These are phyloP conservation scores for Ogataea allantospora DNA, from an alignment of 805 yeast species.

Conservation along the genomic window DNA sequence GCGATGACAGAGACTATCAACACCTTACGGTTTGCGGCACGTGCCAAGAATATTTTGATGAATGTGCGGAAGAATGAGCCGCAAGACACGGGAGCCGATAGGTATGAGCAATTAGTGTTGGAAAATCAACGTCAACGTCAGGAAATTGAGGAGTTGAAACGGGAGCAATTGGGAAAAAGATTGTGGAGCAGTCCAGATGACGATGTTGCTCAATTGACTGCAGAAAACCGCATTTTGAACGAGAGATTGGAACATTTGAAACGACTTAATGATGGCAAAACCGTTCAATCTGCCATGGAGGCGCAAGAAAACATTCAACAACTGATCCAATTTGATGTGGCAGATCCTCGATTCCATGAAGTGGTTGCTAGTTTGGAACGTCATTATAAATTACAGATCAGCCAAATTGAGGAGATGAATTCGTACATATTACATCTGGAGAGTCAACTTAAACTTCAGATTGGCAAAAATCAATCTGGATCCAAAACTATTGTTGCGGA, in stretches of 20 bases:
- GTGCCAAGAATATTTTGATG: conserved; percentile 84
- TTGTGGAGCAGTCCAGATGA: conserved; percentile 6
- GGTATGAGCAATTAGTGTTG: conserved; percentile 49
- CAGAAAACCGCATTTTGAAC: conserved; percentile 63
- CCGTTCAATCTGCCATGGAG: conserved; percentile 41
- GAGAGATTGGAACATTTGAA: conserved; percentile 70
- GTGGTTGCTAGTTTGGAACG: conserved; percentile 47
- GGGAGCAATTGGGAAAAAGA: conserved; percentile 5
- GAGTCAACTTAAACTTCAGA: conserved; percentile 48
- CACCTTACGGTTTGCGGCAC: conserved; percentile 86
- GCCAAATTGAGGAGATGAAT: conserved; percentile 58
- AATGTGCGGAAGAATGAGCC: conserved; percentile 56
- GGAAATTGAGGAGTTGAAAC: conserved; percentile 45
- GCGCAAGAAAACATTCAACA: conserved; percentile 61
- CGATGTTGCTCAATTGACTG: conserved; percentile 41
- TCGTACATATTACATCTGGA: conserved; percentile 62
- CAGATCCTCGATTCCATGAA: conserved; percentile 37
- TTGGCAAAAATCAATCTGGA: conserved; percentile 3
- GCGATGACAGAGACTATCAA: conserved; percentile 77
- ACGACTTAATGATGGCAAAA: conserved; percentile 51
- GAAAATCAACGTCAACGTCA: conserved; percentile 61
- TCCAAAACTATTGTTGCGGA: background rate
- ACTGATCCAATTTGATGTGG: conserved; percentile 44
- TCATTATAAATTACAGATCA: conserved; percentile 43
- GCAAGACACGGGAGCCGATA: conserved; percentile 42